A percentile compares a stretch with the other conserved stretches of the same genome.
Conservation (phyloP, 225 moss, liverwort and hornwort genomes). For the Polytrichum commune region DNA sequence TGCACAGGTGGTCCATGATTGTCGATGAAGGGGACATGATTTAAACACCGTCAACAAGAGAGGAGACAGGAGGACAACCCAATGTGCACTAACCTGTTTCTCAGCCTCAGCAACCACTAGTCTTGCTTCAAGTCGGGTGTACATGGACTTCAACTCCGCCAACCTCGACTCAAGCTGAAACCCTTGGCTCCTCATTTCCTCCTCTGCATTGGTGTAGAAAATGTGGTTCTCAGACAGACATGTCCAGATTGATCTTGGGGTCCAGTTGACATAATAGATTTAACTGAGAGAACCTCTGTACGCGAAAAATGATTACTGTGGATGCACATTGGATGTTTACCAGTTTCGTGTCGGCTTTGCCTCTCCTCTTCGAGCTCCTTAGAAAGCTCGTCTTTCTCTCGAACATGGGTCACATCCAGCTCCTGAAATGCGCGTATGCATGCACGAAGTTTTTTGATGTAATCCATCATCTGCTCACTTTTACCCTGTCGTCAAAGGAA, state of each 20-base stretch:
- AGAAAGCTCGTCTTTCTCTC: slow-evolving; percentile 50
- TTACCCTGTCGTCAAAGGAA: slow-evolving; percentile 54
- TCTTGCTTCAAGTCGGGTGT: slow-evolving; percentile 36
- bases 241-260: no score
- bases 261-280: no score
- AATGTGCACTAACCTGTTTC: slow-evolving; percentile 50
- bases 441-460: slow-evolving; percentile 92
- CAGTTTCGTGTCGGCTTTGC: slow-evolving; percentile 49
- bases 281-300: no score
- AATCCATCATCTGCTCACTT: slow-evolving; percentile 99
- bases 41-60: background rate
- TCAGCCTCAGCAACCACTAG: slow-evolving; percentile 41
- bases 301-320: no score
- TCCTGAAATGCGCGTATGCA: slow-evolving; percentile 95
- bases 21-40: background rate
- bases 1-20: no score
- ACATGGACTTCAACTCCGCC: slow-evolving; percentile 41
- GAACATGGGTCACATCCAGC: slow-evolving; percentile 55
- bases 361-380: slow-evolving; percentile 70
- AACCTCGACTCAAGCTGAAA: slow-evolving; percentile 49
- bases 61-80: background rate
- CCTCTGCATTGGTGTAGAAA: slow-evolving; percentile 36
- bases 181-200: slow-evolving; percentile 44
- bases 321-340: slow-evolving; percentile 18
- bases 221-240: background rate